These are phyloP conservation scores for Tuber calosporum DNA, from an alignment of 495 filamentous ascomycete species.

Conservation along the genomic window DNA sequence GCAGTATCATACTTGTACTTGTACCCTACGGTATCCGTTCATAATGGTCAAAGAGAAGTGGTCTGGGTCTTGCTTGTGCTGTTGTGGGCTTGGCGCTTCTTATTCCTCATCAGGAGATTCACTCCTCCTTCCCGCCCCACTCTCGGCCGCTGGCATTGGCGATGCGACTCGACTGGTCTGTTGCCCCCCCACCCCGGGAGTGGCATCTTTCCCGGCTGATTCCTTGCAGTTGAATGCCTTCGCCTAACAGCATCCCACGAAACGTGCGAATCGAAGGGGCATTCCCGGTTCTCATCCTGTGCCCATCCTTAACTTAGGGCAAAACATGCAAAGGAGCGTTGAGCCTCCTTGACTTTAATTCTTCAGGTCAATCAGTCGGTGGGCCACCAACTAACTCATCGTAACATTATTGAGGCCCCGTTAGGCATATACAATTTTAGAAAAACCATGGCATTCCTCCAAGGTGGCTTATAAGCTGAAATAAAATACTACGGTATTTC, in stretches of 20 bases:
- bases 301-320: not conserved
- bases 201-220: not conserved
- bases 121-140: not conserved
- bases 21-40: not conserved
- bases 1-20: too few relatives aligned
- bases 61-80: not conserved
- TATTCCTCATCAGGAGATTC: not conserved
- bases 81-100: not conserved
- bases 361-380: not conserved
- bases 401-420: slow-evolving; percentile 1
- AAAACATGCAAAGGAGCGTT: not conserved
- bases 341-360: not conserved
- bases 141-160: not conserved
- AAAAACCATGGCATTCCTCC: too few relatives aligned
- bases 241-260: not conserved
- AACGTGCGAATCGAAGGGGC: not conserved
- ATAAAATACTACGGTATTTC: too few relatives aligned
- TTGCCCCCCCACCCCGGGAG: too few relatives aligned
- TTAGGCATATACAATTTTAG: too few relatives aligned
- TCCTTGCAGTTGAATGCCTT: not conserved
- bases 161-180: not conserved
- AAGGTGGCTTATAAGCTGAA: too few relatives aligned
- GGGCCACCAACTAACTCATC: not conserved
- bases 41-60: not conserved
- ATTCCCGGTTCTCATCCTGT: not conserved